These are phyloP conservation scores for Citrus mangshanensis DNA, from an alignment of 345 rosid genomes.

Conservation along the genomic window DNA sequence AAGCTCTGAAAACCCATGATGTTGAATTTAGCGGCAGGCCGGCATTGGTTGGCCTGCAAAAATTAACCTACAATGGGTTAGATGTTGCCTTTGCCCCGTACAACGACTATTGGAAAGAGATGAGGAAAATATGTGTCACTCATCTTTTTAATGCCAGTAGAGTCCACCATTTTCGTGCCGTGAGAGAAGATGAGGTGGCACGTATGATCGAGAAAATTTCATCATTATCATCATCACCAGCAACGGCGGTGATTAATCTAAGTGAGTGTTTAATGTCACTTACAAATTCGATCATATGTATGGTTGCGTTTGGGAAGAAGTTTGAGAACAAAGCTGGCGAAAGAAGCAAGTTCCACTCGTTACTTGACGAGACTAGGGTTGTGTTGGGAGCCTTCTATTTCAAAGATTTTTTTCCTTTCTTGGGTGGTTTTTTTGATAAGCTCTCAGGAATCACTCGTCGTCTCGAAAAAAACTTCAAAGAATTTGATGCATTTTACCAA, in stretches of 20 bases:
- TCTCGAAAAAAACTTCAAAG: conserved; percentile 16
- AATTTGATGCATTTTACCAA: conserved; percentile 38
- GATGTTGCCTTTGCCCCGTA: conserved; percentile 30
- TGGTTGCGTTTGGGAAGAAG: conserved; percentile 28
- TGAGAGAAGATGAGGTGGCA: conserved; percentile 24
- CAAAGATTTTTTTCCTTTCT: conserved; percentile 25
- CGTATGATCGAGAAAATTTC: conserved; percentile 20
- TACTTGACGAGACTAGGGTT: conserved; percentile 25
- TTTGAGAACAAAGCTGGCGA: conserved; percentile 13
- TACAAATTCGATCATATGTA: conserved; percentile 17
- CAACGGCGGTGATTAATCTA: not conserved
- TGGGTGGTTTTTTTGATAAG: conserved; percentile 24
- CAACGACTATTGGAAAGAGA: conserved; percentile 25
- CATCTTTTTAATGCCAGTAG: conserved; percentile 24
- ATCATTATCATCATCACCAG: no score
- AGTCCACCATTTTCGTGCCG: conserved; percentile 14
- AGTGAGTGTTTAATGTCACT: conserved; percentile 10
- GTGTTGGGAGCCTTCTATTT: conserved; percentile 16
- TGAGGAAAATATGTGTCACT: conserved; percentile 20
- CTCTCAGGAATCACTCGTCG: conserved; percentile 22
- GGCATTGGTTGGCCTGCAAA: no score
- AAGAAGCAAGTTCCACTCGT: conserved; percentile 14
- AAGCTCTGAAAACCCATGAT: conserved; percentile 26
- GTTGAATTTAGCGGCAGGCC: conserved; percentile 22
- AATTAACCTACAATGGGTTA: no score